Base-by-base conservation (phyloP, 2,329 filamentous ascomycete genomes). In the Botrytis deweyae region DNA sequence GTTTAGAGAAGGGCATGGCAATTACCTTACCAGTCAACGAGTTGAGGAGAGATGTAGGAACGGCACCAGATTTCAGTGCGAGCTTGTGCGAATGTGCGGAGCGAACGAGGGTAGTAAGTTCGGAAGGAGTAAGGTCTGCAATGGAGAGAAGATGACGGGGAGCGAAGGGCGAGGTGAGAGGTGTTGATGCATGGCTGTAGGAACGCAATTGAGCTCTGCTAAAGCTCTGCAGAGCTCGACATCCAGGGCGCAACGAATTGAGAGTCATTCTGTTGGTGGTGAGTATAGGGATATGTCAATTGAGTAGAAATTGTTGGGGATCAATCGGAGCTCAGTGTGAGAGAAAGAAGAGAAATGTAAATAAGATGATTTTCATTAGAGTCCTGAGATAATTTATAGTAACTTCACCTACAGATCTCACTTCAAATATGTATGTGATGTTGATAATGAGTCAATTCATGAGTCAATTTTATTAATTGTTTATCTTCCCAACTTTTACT, bases 1-100 rank as follows among this genome's bases (percentile, higher is more conserved):
- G 91, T 85, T 99, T 99, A 87, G 88, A 97, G 86, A 99, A 99
- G 87, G 97, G 93, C 90, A 99, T 92, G 77, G 96, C 95, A 46
- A 99, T 89, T 0, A 94, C 95, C 83, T 93, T 90, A 70, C 93
- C 93, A 0, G 88, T 84, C 76, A 99, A 84, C 18, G 88, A 85
- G 59, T 87, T 86, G 72, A 87, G 84, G 72, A 97, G 84, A 62
- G 86, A 84, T 69, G 85, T 82, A 4, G 92, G 89, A 66, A 88
- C 84, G 72, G 87, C 85, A 64, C 89, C 89, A 33, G 89, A 88
- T 82, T 97, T 97, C 85, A 95, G 89, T 73, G 89, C 86, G 72
- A 88, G 83, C 83, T 98, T 98, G 85, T 93, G 89, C 62, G 87
- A 84, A 38, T 89, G 87, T 69, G 94, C 95, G 89, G 95, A 95